These are phyloP conservation scores for Lepraria neglecta DNA, from an alignment of 495 filamentous ascomycete genomes.

Conservation along the genomic window DNA sequence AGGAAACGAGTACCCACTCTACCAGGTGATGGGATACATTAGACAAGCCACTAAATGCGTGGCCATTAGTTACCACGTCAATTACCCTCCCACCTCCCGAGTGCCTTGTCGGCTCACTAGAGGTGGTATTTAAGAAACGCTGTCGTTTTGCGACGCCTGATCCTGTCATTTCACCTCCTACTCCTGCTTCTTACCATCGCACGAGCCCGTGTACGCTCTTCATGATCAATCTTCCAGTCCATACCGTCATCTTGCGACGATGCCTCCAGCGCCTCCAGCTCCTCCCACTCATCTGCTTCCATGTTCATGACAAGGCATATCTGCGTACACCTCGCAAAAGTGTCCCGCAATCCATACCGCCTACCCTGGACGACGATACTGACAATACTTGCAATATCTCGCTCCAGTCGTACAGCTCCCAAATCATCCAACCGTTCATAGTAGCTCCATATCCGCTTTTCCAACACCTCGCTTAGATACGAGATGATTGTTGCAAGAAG, in stretches of 20 bases:
- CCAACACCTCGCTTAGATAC: conserved; percentile 69
- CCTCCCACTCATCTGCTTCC: conserved; percentile 98
- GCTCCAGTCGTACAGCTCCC: conserved; percentile 80
- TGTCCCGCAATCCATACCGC: conserved; percentile 72
- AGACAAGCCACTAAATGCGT: too few species aligned
- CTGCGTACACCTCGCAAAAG: conserved; percentile 74
- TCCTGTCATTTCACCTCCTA: background rate
- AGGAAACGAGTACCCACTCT: too few species aligned
- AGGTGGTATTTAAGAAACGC: background rate
- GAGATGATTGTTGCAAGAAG: conserved; percentile 65
- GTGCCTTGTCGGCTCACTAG: background rate
- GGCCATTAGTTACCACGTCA: too few species aligned
- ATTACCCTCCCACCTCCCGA: too few species aligned
- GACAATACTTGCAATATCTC: conserved; percentile 77
- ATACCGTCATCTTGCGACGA: conserved; percentile 33
- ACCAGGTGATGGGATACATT: too few species aligned
- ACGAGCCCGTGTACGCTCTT: conserved; percentile 56
- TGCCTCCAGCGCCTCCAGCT: conserved; percentile 46
- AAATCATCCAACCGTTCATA: conserved; percentile 72
- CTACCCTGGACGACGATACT: conserved; percentile 66
- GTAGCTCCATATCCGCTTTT: conserved; percentile 86
- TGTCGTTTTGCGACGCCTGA: background rate
- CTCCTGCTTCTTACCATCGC: conserved; percentile 46
- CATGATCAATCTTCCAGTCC: conserved; percentile 51
- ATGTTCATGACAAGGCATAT: conserved; percentile 87